phyloP scores from a whole-genome alignment of 805 yeast species.

The Saturnispora gosingensis region DNA sequence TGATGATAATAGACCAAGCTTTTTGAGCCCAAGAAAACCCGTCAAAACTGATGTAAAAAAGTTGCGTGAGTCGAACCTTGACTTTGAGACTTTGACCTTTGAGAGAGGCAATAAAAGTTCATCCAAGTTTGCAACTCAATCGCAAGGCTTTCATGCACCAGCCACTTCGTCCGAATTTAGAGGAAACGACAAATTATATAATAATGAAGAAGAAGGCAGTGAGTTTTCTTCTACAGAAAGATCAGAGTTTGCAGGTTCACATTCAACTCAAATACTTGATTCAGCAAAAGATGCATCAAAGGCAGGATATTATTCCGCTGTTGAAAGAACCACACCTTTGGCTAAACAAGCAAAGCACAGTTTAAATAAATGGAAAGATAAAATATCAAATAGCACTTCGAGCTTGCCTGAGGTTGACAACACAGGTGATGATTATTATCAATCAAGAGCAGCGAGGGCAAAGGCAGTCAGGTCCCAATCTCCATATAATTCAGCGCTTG shows the following conservation, averaged over 20 bases:
- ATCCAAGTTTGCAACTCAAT: no score
- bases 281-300: slow-evolving; percentile 10
- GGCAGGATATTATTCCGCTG: slow-evolving; percentile 9
- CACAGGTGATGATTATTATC: slow-evolving; percentile 6
- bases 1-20: slow-evolving; percentile 4
- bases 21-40: slow-evolving; percentile 7
- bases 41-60: background rate
- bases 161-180: no score
- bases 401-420: background rate
- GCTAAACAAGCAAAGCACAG: slow-evolving; percentile 10
- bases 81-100: slow-evolving; percentile 5
- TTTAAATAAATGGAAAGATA: slow-evolving; percentile 10
- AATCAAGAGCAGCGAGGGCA: slow-evolving; percentile 2
- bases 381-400: slow-evolving; percentile 5
- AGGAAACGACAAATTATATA: background rate
- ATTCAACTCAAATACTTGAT: slow-evolving; percentile 7
- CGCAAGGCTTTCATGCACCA: no score
- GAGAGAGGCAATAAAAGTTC: background rate
- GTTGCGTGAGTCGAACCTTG: background rate
- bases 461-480: slow-evolving; percentile 4
- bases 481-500: background rate
- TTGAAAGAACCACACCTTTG: slow-evolving; percentile 11
- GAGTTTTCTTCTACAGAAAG: background rate
- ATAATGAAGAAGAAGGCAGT: slow-evolving; percentile 4
- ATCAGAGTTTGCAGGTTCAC: background rate